Percentiles rank a stretch among this genome's conserved stretches.
These are phyloP conservation scores for Fusarium sp. DNA, from an alignment of 2,329 filamentous ascomycete species.

Conservation along the genomic window DNA sequence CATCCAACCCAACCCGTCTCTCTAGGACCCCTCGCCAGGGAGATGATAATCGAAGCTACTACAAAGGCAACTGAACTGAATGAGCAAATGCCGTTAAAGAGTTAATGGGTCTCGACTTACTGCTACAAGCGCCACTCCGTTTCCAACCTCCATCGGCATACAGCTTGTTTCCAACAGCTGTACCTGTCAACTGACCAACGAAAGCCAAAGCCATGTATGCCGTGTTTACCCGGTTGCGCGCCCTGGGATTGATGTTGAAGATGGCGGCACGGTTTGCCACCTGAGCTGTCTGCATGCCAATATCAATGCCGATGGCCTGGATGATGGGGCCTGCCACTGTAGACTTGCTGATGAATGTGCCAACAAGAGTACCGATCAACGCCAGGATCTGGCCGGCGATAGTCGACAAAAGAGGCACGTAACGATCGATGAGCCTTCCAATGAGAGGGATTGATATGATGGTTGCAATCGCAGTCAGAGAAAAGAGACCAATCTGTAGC, in stretches of 20 bases:
- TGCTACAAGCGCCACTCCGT: conserved; percentile 56
- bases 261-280: conserved; percentile 80
- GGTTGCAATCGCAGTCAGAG: conserved; percentile 78
- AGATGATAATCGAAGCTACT: conserved; percentile 44
- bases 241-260: conserved; percentile 77
- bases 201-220: conserved; percentile 85
- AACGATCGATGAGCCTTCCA: conserved; percentile 75
- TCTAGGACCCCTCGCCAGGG: conserved; percentile 45
- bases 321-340: conserved; percentile 79
- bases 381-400: conserved; percentile 70
- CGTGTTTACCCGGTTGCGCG: conserved; percentile 82
- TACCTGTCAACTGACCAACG: conserved; percentile 79
- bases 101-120: conserved; percentile 29
- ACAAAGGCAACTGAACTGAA: conserved; percentile 41
- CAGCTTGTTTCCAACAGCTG: conserved; percentile 66
- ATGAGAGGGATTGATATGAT: conserved; percentile 78
- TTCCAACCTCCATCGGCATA: conserved; percentile 65
- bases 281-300: conserved; percentile 79
- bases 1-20: conserved; percentile 50
- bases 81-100: not conserved
- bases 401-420: conserved; percentile 75
- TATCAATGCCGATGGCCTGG: conserved; percentile 77
- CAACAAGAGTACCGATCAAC: conserved; percentile 72
- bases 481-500: conserved; percentile 80
- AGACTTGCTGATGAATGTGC: conserved; percentile 75